Evolutionary conservation across 2,329 filamentous ascomycete genomes (phyloP), one percentile per base, ranked within the genome.

Genomic region (Trichoderma gracile): DNA sequence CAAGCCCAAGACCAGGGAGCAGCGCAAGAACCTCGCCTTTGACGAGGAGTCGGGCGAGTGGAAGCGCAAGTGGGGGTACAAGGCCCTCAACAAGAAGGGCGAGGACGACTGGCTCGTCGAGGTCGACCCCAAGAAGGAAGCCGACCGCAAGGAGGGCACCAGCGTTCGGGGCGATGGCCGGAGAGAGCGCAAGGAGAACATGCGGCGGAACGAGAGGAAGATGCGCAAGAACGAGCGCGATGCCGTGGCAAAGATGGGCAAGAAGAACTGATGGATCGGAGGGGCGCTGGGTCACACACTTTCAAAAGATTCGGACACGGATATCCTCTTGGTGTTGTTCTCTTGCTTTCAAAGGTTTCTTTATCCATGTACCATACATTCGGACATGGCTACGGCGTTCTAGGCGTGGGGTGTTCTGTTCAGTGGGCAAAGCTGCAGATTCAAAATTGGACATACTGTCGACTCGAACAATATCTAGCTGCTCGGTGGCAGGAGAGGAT

Each of bases 61-160:
- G 92, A 90, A 92, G 74, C 89, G 91, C 68, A 93, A 93, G 78
- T 99, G 94, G 92, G 95, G 95, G 0, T 97, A 95, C 81, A 90
- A 94, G 80, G 93, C 90, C 67, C 88, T 91, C 76, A 95, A 95
- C 78, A 94, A 95, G 82, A 87, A 88, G 67, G 89, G 86, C 21
- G 89, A 96, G 78, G 83, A 87, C 68, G 89, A 96, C 73, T 96
- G 93, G 91, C 81, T 97, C 70, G 92, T 97, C 65, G 95, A 98
- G 85, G 89, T 99, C 61, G 90, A 97, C 74, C 86, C 89, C 76
- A 86, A 89, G 76, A 87, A 86, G 74, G 89, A 91, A 78, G 83
- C 80, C 45, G 80, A 82, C 73, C 78, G 79, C 56, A 86, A 89
- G 77, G 83, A 88, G 69, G 87, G 85, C 7, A 86, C 85, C 68